Percentiles rank a stretch among this genome's conserved stretches.
These are phyloP conservation scores for Lagenidium giganteum DNA, from an alignment of 352 stramenopile species.

Conservation along the genomic window DNA sequence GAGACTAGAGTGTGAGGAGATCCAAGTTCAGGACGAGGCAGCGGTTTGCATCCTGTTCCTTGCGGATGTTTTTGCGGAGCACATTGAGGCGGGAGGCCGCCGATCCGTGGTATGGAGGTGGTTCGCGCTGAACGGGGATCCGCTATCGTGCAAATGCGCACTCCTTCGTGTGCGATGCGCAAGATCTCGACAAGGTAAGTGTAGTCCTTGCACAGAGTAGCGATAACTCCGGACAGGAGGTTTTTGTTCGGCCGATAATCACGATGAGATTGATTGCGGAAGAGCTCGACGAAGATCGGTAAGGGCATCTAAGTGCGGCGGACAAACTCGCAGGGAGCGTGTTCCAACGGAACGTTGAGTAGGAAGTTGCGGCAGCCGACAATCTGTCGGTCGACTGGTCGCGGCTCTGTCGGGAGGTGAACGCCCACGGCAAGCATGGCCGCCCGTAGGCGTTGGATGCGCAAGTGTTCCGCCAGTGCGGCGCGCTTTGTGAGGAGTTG, in stretches of 20 bases:
- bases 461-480: too few relatives aligned
- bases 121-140: background rate
- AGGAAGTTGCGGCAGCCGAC: too few relatives aligned
- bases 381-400: too few relatives aligned
- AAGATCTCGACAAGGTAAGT: background rate
- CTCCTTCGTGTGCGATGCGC: background rate
- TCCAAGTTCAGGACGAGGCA: constrained; percentile 1
- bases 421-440: too few relatives aligned
- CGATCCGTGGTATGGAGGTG: background rate
- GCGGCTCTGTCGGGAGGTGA: too few relatives aligned
- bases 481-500: too few relatives aligned
- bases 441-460: too few relatives aligned
- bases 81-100: background rate
- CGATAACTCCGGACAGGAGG: too few relatives aligned
- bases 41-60: constrained; percentile 3
- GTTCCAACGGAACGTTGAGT: too few relatives aligned
- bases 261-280: background rate
- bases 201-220: background rate
- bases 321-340: background rate
- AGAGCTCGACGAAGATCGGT: constrained; percentile 3
- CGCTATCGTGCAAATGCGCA: background rate
- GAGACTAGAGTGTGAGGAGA: constrained; percentile 1
- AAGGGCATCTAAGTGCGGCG: background rate
- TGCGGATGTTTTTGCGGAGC: constrained; percentile 3
- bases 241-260: constrained; percentile 8